These are phyloP conservation scores for Stramenopiles sp. DNA, from an alignment of 352 stramenopile species.

Conservation along the genomic window DNA sequence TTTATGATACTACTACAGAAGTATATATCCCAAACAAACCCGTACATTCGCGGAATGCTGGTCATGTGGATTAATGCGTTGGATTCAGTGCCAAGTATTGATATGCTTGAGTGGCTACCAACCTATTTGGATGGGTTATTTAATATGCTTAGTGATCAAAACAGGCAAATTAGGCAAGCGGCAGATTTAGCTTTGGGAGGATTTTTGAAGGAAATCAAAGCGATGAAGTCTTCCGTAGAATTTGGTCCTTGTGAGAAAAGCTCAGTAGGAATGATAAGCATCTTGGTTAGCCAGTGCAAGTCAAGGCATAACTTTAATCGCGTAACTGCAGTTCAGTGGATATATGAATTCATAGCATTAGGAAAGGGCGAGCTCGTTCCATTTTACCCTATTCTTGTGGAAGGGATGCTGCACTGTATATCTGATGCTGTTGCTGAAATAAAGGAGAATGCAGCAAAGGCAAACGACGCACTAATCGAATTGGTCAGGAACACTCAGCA, in stretches of 20 bases:
- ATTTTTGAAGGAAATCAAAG: slow-evolving; percentile 87
- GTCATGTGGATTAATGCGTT: slow-evolving; percentile 95
- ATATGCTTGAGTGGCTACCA: slow-evolving; percentile 91
- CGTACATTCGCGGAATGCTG: slow-evolving; percentile 95
- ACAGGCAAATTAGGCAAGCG: slow-evolving; percentile 89
- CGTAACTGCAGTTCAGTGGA: slow-evolving; percentile 90
- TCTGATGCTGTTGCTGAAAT: slow-evolving; percentile 88
- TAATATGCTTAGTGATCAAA: slow-evolving; percentile 97
- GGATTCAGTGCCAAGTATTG: slow-evolving; percentile 93
- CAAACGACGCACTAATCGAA: slow-evolving; percentile 82
- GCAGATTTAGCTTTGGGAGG: slow-evolving; percentile 74
- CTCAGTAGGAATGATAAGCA: slow-evolving; percentile 47
- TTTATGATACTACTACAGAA: slow-evolving; percentile 98
- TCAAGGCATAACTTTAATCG: slow-evolving; percentile 88
- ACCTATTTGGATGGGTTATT: slow-evolving; percentile 97
- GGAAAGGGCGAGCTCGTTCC: slow-evolving; percentile 76
- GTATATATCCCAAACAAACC: slow-evolving; percentile 94
- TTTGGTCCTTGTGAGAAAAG: slow-evolving; percentile 48
- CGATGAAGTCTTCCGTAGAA: slow-evolving; percentile 73
- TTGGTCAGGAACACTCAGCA: slow-evolving; percentile 68
- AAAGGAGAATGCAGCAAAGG: slow-evolving; percentile 77
- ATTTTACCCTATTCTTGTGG: slow-evolving; percentile 83
- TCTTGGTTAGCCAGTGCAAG: slow-evolving; percentile 87
- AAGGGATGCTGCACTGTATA: slow-evolving; percentile 92
- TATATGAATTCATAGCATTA: slow-evolving; percentile 89